Base-by-base conservation (phyloP, 306 rosid species). In the Trifolium subterraneum region DNA sequence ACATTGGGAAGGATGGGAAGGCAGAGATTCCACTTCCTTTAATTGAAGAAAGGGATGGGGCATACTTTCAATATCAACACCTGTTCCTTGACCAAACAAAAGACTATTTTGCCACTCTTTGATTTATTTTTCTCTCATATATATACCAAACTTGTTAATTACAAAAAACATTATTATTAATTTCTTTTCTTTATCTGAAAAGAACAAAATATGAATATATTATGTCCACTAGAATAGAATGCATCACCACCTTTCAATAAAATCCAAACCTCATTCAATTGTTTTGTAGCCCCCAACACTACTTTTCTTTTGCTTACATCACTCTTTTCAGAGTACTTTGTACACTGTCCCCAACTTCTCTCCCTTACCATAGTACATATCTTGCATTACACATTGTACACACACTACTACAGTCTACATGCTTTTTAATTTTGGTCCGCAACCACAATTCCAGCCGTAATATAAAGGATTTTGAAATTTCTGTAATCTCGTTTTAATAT, bases 1-100 rank as follows among this genome's bases (percentile, higher is more conserved):
- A 77, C 87, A 82, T 78, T 74, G 89, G 85, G 81, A 85, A 83
- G 87, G 88, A 87, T 89, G 94, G 97, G 90, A 78, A 73, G 80
- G 89, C 90, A 91, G 89, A 87, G 94, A 91, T 91, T 87, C 94
- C 92, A 82, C 73, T 70, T 84, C 82, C 83, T 88, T 83, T 76
- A 82, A 82, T 87, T 85, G 84, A 73, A 84, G 89, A 86, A 87
- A 84, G 81, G 89, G 89, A 85, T 81, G 89, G 91, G 91, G 83
- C 89, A 84, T 75, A 73, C 75, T 82, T 74, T 64, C 83, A 85
- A 75, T 80, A 65, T 73, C 84, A 85, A 85, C 84, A 84, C 72
- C 86, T 85, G 88, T 78, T 74, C 90, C 83, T 89, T 89, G 95
- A 87, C 95, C 90, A 79, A 82, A 8, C 4, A 42, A 79, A 82